Percentiles rank a stretch among this genome's conserved stretches.
Conservation (phyloP, 257 asterid genomes). For the Jacaranda copaia region DNA sequence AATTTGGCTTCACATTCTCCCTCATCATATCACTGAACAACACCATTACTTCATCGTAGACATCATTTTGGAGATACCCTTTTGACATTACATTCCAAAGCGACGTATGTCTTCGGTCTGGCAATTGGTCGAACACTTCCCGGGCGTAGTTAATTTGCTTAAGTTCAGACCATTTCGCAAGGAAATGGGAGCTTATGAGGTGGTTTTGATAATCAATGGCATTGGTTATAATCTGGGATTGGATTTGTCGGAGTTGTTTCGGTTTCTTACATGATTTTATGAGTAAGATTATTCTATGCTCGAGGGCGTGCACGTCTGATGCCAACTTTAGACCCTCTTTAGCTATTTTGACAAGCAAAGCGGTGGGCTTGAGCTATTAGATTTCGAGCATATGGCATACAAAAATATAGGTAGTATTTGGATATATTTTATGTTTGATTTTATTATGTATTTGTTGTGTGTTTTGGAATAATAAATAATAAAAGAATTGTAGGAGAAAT, state of each 20-base stretch:
- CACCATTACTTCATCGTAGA: conserved; percentile 46
- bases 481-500: too few species aligned
- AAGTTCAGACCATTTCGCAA: conserved; percentile 54
- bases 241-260: conserved; percentile 67
- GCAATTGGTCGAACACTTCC: conserved; percentile 69
- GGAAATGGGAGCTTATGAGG: conserved; percentile 57
- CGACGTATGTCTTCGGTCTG: conserved; percentile 53
- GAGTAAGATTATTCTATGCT: conserved; percentile 47
- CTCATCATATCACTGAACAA: conserved; percentile 68
- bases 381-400: too few species aligned
- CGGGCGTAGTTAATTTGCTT: conserved; percentile 49
- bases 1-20: conserved; percentile 63
- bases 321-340: conserved; percentile 34
- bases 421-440: too few species aligned
- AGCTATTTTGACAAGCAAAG: conserved; percentile 39
- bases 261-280: conserved; percentile 67
- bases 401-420: too few species aligned
- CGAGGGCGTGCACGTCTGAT: conserved; percentile 33
- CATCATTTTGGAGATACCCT: conserved; percentile 68
- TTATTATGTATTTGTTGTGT: too few species aligned
- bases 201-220: conserved; percentile 53
- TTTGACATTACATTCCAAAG: conserved; percentile 77
- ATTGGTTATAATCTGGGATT: conserved; percentile 60
- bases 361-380: not conserved
- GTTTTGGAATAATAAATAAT: too few species aligned